Evolutionary conservation across 2,329 filamentous ascomycete species (phyloP).

Genomic region (Thelonectria olida): DNA sequence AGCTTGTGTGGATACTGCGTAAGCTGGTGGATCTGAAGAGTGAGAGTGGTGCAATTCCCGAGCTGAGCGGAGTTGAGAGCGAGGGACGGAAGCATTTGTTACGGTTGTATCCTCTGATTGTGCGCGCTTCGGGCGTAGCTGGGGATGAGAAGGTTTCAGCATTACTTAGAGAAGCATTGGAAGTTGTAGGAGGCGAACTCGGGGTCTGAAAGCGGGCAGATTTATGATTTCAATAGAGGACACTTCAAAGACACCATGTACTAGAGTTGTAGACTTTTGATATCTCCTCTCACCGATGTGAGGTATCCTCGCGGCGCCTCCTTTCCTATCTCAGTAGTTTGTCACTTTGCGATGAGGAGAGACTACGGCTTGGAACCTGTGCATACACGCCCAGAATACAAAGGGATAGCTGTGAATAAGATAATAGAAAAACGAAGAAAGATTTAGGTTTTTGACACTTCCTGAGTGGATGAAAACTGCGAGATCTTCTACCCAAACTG

Average conservation of each 20-base stretch:
- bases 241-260: neutral
- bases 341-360: too few relatives aligned
- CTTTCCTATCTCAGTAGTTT: too few relatives aligned
- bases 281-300: too few relatives aligned
- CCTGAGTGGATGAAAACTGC: too few relatives aligned
- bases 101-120: slow-evolving; percentile 81
- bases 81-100: slow-evolving; percentile 78
- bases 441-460: too few relatives aligned
- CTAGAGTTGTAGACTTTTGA: neutral
- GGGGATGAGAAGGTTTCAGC: slow-evolving; percentile 69
- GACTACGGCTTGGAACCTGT: too few relatives aligned
- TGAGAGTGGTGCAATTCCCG: slow-evolving; percentile 75
- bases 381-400: too few relatives aligned
- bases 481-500: too few relatives aligned
- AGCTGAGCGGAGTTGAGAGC: slow-evolving; percentile 58
- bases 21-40: slow-evolving; percentile 74
- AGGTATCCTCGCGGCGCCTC: too few relatives aligned
- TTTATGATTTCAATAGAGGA: neutral
- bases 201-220: slow-evolving; percentile 28
- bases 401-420: too few relatives aligned
- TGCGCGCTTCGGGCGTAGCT: slow-evolving; percentile 65
- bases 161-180: slow-evolving; percentile 67
- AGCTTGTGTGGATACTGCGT: slow-evolving; percentile 77
- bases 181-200: slow-evolving; percentile 67
- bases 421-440: too few relatives aligned